These are phyloP conservation scores for Aspergillus homomorphus DNA, from an alignment of 495 filamentous ascomycete species.

Conservation along the genomic window DNA sequence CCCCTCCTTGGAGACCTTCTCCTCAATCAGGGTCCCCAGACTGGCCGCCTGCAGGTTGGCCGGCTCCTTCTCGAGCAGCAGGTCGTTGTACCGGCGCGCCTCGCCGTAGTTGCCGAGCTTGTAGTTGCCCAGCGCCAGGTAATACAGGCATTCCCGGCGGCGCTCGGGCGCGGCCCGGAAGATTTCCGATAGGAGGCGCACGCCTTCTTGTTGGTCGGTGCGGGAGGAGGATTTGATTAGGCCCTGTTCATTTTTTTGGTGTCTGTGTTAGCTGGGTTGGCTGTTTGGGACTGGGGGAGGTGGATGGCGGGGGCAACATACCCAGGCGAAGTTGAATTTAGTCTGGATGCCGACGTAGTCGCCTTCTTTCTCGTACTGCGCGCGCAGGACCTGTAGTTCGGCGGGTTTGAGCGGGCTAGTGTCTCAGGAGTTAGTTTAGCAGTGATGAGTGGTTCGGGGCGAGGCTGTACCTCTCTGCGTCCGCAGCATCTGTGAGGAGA, in stretches of 20 bases:
- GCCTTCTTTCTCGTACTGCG: conserved; percentile 95
- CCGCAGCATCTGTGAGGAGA: conserved; percentile 75
- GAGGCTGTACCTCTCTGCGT: conserved; percentile 78
- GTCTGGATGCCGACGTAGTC: conserved; percentile 95
- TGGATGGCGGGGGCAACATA: conserved; percentile 32
- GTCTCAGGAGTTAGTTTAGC: conserved; percentile 15
- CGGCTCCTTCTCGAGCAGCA: conserved; percentile 83
- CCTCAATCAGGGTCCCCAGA: conserved; percentile 82
- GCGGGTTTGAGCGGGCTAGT: conserved; percentile 85
- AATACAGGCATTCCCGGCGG: conserved; percentile 95
- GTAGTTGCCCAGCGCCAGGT: conserved; percentile 94
- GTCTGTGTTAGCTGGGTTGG: not conserved
- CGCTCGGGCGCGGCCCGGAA: conserved; percentile 89
- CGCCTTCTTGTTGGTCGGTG: conserved; percentile 88
- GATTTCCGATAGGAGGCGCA: conserved; percentile 92
- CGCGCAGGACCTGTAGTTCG: conserved; percentile 85
- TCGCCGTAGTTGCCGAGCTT: conserved; percentile 97
- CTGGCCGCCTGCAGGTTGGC: conserved; percentile 85
- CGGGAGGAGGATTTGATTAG: conserved; percentile 87
- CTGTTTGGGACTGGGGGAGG: not conserved
- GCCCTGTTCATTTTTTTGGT: conserved; percentile 51
- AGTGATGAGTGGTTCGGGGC: no score
- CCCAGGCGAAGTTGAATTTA: conserved; percentile 99
- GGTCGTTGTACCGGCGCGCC: conserved; percentile 89
- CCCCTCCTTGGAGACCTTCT: conserved; percentile 93